These are phyloP conservation scores for Blepharisma stoltei DNA, from an alignment of 73 alveolate genomes.

Conservation along the genomic window DNA sequence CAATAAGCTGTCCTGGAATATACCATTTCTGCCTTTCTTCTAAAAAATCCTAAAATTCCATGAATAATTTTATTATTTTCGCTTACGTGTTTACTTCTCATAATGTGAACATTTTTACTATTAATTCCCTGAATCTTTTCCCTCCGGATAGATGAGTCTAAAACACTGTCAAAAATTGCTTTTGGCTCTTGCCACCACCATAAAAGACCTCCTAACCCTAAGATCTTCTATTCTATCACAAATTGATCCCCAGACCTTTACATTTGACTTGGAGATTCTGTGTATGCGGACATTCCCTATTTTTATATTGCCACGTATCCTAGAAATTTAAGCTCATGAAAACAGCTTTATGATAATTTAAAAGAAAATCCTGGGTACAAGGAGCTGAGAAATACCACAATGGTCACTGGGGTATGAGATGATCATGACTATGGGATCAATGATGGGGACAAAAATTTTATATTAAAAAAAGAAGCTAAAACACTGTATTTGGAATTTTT, in stretches of 20 bases:
- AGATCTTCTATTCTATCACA: constrained; percentile 36
- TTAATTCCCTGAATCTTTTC: no score
- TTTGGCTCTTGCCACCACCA: constrained; percentile 51
- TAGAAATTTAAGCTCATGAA: background rate
- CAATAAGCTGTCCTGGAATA: no score
- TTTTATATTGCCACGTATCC: background rate
- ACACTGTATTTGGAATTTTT: constrained; percentile 58
- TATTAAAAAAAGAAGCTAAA: constrained; percentile 37
- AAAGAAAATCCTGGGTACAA: constrained; percentile 33
- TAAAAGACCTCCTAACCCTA: background rate
- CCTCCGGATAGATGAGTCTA: no score
- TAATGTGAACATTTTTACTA: no score
- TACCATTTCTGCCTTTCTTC: no score
- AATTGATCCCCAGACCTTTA: constrained; percentile 35
- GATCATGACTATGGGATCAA: constrained; percentile 73
- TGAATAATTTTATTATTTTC: no score
- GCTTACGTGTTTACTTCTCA: no score
- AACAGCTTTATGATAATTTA: background rate
- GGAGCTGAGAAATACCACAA: constrained; percentile 27
- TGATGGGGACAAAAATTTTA: constrained; percentile 54
- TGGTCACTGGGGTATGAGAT: constrained; percentile 71
- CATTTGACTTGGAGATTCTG: constrained; percentile 72
- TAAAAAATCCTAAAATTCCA: no score
- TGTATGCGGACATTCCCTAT: constrained; percentile 40
- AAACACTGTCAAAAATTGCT: constrained; percentile 32